A percentile compares a stretch with the other conserved stretches of the same genome.
phyloP scores from a whole-genome alignment of 148 eudicot genomes.

The Beta vulgaris region DNA sequence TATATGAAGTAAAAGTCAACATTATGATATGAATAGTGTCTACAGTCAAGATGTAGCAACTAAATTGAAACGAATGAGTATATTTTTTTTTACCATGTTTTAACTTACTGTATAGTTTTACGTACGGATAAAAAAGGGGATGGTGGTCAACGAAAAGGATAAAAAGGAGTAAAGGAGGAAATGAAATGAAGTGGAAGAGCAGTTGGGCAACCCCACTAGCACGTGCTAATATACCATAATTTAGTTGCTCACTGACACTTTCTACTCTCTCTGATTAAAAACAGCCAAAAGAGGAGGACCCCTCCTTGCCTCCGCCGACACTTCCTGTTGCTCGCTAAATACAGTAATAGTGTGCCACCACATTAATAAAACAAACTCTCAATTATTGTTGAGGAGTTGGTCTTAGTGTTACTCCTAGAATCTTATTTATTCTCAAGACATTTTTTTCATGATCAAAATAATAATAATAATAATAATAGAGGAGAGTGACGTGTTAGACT shows the following conservation, averaged over 20 bases:
- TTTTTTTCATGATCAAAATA: too few species aligned
- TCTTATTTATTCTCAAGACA: background rate
- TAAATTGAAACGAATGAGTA: too few species aligned
- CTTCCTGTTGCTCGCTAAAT: conserved; percentile 15
- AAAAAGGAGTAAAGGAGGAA: background rate
- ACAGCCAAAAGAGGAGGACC: conserved; percentile 22
- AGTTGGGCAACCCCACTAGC: conserved; percentile 29
- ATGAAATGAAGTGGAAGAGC: conserved; percentile 20
- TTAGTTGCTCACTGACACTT: conserved; percentile 14
- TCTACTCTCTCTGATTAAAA: conserved; percentile 3
- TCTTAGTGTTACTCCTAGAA: background rate
- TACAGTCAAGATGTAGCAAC: too few species aligned
- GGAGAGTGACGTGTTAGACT: too few species aligned
- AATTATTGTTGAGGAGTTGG: background rate
- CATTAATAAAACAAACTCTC: background rate
- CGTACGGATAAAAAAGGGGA: background rate
- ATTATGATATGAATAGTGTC: too few species aligned
- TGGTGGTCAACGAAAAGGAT: background rate
- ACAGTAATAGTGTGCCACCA: background rate
- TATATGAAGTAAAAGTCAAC: too few species aligned
- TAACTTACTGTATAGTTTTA: background rate
- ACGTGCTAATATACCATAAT: conserved; percentile 31
- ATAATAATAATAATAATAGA: too few species aligned
- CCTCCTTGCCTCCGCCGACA: conserved; percentile 32
- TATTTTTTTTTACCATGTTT: background rate